Evolutionary conservation across 352 stramenopile genomes (phyloP), one percentile per base, ranked within the genome.

Genomic region (Ophiocytium majus): DNA sequence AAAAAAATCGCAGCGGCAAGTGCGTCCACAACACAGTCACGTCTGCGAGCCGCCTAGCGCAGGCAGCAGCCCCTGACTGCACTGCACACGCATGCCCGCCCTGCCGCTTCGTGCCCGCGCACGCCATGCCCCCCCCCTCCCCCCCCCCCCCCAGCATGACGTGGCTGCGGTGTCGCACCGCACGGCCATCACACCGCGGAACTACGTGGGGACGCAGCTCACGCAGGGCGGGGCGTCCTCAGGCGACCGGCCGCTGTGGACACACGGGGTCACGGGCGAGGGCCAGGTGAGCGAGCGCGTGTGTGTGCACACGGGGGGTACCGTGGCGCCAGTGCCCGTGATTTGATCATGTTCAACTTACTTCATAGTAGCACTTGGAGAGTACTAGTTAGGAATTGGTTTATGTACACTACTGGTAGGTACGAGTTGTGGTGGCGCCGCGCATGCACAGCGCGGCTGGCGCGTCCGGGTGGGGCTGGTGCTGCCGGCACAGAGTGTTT

Each of bases 241-340:
- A 35, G 79, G 19, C 33, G 34, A 37, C 5, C 64, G 31, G 37
- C 83, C 83, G 36, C 28, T 86, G 32, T 85, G 78, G 83, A 57
- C 84, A 17, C 35, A 33, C 0, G 83, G 83, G 0, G 32, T 84
- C 33, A 80, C 79, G 34, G 83, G 83, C 9, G 50, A 37, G 36
- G 83, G 83, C 10, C 35, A 86, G 83, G 83, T 84, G 14, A 86
- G 1, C 34, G 31, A 5, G 10, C 17, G n/a, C n/a, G n/a, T n/a
- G n/a, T n/a, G n/a, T n/a, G n/a, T n/a, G n/a, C n/a, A n/a, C n/a
- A n/a, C n/a, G n/a, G n/a, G n/a, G n/a, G n/a, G n/a, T n/a, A n/a
- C n/a, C n/a, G n/a, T n/a, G n/a, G n/a, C n/a, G n/a, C n/a, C n/a
- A n/a, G n/a, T n/a, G n/a, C n/a, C n/a, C n/a, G n/a, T n/a, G n/a